phyloP scores from a whole-genome alignment of 2,329 filamentous ascomycete species.

The Alternaria conjuncta region DNA sequence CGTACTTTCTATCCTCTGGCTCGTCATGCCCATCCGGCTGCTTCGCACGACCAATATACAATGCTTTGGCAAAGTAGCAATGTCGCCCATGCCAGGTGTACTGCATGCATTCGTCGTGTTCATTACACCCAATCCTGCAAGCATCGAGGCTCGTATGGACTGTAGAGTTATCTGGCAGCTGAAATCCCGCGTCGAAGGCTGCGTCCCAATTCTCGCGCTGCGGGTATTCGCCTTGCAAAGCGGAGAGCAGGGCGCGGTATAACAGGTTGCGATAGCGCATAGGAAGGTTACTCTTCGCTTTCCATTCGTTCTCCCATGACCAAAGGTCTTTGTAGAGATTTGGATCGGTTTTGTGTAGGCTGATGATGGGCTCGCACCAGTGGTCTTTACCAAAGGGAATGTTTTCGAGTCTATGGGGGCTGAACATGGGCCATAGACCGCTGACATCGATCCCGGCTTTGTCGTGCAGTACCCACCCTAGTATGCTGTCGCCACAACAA shows the following conservation, averaged over 20 bases:
- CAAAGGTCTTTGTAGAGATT: neutral
- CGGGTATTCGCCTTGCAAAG: neutral
- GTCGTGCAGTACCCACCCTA: neutral
- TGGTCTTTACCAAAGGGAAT: neutral
- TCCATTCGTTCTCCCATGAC: neutral
- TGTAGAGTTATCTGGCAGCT: neutral
- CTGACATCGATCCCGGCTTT: neutral
- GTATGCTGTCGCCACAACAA: neutral
- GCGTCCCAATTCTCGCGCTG: neutral
- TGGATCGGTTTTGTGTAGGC: neutral
- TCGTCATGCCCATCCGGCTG: neutral
- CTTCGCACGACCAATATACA: neutral
- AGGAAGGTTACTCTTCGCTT: accelerated
- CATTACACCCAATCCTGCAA: neutral
- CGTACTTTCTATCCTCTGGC: neutral
- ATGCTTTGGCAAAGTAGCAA: neutral
- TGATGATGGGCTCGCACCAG: neutral
- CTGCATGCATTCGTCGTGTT: neutral
- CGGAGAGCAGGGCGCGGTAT: neutral
- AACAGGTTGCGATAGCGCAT: neutral
- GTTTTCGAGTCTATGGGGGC: neutral
- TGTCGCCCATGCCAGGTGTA: neutral
- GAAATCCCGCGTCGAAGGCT: neutral
- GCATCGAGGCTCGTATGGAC: neutral
- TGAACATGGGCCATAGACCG: neutral